A percentile compares a stretch with the other conserved stretches of the same genome.
Evolutionary conservation across 306 rosid species (phyloP).

Genomic region (Prosopis cineraria): DNA sequence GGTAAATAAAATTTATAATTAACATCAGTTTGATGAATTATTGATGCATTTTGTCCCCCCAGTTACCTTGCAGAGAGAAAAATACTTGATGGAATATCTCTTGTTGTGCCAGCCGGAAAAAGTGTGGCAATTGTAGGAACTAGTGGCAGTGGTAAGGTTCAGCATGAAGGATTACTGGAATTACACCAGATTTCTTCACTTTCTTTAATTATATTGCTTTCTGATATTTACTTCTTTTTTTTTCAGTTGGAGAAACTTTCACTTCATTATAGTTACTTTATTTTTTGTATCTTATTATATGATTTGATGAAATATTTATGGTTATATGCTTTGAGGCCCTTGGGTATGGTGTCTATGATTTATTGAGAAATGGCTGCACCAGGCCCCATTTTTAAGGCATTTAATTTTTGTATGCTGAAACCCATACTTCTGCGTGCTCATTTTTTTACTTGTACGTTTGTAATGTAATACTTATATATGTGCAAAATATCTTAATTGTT

Average conservation of each 20-base stretch:
- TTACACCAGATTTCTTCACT: constrained; percentile 6
- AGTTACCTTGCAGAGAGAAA: constrained; percentile 86
- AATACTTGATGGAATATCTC: constrained; percentile 93
- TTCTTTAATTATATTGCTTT: constrained; percentile 28
- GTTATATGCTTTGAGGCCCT: background rate
- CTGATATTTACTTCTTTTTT: background rate
- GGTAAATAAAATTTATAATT: constrained; percentile 16
- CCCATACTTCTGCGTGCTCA: background rate
- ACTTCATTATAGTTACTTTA: background rate
- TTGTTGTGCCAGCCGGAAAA: constrained; percentile 89
- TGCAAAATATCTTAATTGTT: background rate
- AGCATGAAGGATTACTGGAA: constrained; percentile 24
- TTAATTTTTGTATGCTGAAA: background rate
- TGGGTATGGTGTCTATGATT: background rate
- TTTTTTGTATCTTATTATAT: background rate
- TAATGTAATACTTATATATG: background rate
- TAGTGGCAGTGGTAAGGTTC: constrained; percentile 95
- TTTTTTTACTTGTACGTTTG: background rate
- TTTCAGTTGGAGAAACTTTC: background rate
- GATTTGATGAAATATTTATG: background rate
- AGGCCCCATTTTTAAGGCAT: background rate
- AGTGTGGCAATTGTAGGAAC: constrained; percentile 99
- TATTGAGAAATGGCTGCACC: background rate
- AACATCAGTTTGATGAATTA: constrained; percentile 30
- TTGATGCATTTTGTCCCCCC: constrained; percentile 39